Evolutionary conservation across 2,329 filamentous ascomycete genomes (phyloP).

Genomic region (Decorospora gaudefroyi): DNA sequence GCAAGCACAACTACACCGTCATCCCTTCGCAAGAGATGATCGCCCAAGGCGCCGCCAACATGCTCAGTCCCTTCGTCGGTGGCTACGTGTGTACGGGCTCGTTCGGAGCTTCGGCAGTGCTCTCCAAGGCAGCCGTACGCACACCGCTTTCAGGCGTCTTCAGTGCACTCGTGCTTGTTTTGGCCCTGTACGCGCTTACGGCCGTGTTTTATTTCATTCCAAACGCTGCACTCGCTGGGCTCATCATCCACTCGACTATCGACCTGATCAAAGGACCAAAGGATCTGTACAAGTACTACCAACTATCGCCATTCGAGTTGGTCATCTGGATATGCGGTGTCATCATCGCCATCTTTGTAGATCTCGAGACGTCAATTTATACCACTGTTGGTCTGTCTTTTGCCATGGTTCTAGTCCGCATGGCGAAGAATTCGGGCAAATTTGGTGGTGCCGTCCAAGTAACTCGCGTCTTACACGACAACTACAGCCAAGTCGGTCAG

Average conservation of each 20-base stretch:
- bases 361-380: slow-evolving; percentile 89
- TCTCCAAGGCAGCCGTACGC: slow-evolving; percentile 89
- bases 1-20: slow-evolving; percentile 91
- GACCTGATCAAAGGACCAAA: slow-evolving; percentile 88
- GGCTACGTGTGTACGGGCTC: slow-evolving; percentile 89
- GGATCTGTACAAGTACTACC: slow-evolving; percentile 90
- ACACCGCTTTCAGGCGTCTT: slow-evolving; percentile 87
- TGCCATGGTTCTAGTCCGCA: slow-evolving; percentile 75
- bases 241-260: slow-evolving; percentile 91
- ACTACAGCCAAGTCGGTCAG: slow-evolving; percentile 46
- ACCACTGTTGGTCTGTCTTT: slow-evolving; percentile 76
- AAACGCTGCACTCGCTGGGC: slow-evolving; percentile 73
- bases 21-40: slow-evolving; percentile 93
- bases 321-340: slow-evolving; percentile 90
- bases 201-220: slow-evolving; percentile 92
- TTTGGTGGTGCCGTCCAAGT: slow-evolving; percentile 29
- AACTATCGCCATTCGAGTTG: slow-evolving; percentile 83
- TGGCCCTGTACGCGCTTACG: slow-evolving; percentile 84
- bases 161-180: slow-evolving; percentile 77
- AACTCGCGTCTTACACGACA: slow-evolving; percentile 35
- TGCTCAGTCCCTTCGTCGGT: slow-evolving; percentile 84
- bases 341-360: slow-evolving; percentile 79
- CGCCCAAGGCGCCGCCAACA: slow-evolving; percentile 84
- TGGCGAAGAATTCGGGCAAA: slow-evolving; percentile 33
- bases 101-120: slow-evolving; percentile 91